A percentile compares a stretch with the other conserved stretches of the same genome.
These are phyloP conservation scores for Talaromyces verruculosus DNA, from an alignment of 2,329 filamentous ascomycete genomes.

Conservation along the genomic window DNA sequence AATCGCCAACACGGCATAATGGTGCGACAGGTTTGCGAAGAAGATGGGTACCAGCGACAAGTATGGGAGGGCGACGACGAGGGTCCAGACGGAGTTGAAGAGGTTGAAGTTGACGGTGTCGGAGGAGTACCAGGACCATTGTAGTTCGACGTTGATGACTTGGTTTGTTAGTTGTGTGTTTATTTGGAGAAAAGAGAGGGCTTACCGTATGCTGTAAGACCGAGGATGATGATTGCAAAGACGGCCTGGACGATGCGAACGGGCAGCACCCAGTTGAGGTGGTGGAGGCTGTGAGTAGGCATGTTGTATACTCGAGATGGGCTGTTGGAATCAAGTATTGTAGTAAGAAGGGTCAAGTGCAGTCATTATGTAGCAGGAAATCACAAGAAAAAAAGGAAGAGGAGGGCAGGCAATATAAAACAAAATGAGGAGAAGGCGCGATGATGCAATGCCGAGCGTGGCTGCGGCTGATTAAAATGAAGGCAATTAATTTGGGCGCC, in stretches of 20 bases:
- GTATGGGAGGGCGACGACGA: slow-evolving; percentile 67
- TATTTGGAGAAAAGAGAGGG: neutral
- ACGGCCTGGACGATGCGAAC: slow-evolving; percentile 66
- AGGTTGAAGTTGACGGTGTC: slow-evolving; percentile 71
- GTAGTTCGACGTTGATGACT: slow-evolving; percentile 57
- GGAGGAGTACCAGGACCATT: slow-evolving; percentile 50
- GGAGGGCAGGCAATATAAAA: neutral
- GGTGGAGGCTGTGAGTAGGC: slow-evolving; percentile 17
- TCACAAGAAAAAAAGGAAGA: neutral
- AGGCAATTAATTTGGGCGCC: neutral
- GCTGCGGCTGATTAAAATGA: slow-evolving; percentile 1
- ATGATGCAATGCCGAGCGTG: slow-evolving; percentile 16
- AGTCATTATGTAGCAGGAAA: neutral
- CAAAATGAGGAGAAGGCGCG: neutral
- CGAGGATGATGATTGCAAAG: slow-evolving; percentile 72
- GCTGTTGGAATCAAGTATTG: neutral
- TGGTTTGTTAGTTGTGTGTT: neutral
- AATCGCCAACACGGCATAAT: slow-evolving; percentile 63
- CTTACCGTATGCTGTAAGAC: slow-evolving; percentile 69
- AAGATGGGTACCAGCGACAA: slow-evolving; percentile 67
- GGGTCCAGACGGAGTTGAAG: slow-evolving; percentile 75
- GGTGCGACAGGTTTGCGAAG: slow-evolving; percentile 61
- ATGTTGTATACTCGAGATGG: neutral
- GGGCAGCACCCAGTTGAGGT: slow-evolving; percentile 37
- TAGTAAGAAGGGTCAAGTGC: neutral